Base-by-base conservation (phyloP, 1,139 yeast species). In the Saccharomyces hybrid region DNA sequence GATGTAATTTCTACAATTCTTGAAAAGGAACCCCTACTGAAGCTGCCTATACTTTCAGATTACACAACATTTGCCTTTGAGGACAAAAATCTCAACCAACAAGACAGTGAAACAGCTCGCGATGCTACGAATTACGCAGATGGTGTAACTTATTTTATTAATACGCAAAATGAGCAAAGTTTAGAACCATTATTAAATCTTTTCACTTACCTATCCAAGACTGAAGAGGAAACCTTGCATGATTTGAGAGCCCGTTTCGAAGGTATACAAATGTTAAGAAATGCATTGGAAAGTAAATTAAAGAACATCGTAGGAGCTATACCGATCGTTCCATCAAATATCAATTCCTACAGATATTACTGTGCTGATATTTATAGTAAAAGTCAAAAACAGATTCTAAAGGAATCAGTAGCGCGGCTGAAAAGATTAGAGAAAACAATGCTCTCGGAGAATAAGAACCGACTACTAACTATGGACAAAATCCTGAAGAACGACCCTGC, bases 201-300 rank as follows among this genome's bases (percentile, higher is more conserved):
- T 16, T 85, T 84, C 65, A 79, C 80, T 28, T 76, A 70, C 60
- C 66, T 85, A 42, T 78, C 79, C 1, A 75, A 72, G 53, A 75
- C 73, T 52, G 68, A 71, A 1, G 70, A 73, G 65, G 87, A 83
- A 59, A 61, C 59, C 2, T 62, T 62, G 6, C 65, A 74, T 20
- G 75, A 79, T 0, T 64, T 82, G 46, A 73, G 88, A 62, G 78
- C 82, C 77, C 71, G 74, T 57, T 70, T 85, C 8, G 83, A 83
- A 31, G 89, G 88, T 0, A 64, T 84, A 48, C 79, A 80, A 59
- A 54, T 53, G 27, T 49, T 68, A 50, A 61, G 65, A 49, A 56
- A 54, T 14, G 69, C 70, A 1, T 46, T 67, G 26, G 56, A 60
- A 50, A 57, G 56, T 32, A 67, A 67, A 53, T 44, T 61, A 5